Percentiles rank a stretch among this genome's conserved stretches.
Conservation (phyloP, 2,329 filamentous ascomycete genomes). For the Botrytis paeoniae region DNA sequence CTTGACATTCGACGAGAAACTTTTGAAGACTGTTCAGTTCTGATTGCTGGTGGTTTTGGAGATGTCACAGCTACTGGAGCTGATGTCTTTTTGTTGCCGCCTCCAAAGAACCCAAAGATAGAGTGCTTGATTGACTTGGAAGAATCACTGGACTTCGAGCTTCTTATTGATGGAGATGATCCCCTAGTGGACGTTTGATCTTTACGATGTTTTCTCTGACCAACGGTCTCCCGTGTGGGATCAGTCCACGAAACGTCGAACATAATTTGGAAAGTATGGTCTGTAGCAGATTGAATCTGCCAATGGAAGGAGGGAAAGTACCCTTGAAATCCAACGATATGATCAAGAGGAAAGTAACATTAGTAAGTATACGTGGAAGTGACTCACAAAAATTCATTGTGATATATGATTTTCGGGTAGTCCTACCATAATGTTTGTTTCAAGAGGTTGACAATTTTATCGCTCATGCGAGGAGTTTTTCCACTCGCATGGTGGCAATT, state of each 20-base stretch:
- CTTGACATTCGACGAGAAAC: slow-evolving; percentile 24
- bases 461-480: slow-evolving; percentile 17
- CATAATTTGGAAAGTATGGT: slow-evolving; percentile 28
- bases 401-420: slow-evolving; percentile 7
- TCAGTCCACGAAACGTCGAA: slow-evolving; percentile 38
- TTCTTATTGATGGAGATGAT: slow-evolving; percentile 22
- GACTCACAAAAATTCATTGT: slow-evolving; percentile 19
- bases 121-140: slow-evolving; percentile 20
- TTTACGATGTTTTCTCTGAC: slow-evolving; percentile 35
- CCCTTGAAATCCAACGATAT: slow-evolving; percentile 13
- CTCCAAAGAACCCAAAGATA: slow-evolving; percentile 35
- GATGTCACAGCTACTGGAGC: not conserved
- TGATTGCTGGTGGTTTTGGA: slow-evolving; percentile 15
- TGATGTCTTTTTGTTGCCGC: slow-evolving; percentile 33
- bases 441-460: slow-evolving; percentile 10
- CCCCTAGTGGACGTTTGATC: slow-evolving; percentile 22
- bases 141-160: slow-evolving; percentile 26
- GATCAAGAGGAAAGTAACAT: slow-evolving; percentile 10
- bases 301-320: slow-evolving; percentile 1
- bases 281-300: slow-evolving; percentile 20
- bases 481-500: slow-evolving; percentile 21
- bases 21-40: slow-evolving; percentile 19
- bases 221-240: slow-evolving; percentile 35
- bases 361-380: slow-evolving; percentile 16
- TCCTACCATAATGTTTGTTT: slow-evolving; percentile 18